Evolutionary conservation across 2,329 filamentous ascomycete species (phyloP).

Genomic region (Helotiales sp.): DNA sequence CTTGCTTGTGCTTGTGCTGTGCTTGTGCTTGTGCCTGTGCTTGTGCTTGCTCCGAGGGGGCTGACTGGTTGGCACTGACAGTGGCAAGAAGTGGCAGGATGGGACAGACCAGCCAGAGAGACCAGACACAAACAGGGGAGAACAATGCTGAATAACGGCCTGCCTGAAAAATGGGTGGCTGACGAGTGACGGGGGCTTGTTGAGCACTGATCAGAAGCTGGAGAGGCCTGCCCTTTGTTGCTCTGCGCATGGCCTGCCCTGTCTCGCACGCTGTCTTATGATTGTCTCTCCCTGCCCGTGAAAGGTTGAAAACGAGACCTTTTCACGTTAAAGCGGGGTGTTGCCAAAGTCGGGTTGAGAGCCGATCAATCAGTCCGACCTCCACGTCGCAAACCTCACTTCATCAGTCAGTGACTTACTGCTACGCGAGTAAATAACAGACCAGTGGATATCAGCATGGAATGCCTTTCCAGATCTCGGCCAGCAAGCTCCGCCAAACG

Average conservation of each 20-base stretch:
- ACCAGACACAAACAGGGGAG: neutral
- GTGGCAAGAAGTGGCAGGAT: slow-evolving; percentile 8
- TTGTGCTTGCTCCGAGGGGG: slow-evolving; percentile 4
- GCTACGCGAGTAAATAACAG: neutral
- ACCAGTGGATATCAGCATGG: slow-evolving; percentile 1
- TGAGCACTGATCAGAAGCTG: slow-evolving; percentile 14
- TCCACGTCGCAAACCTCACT: neutral
- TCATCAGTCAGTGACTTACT: neutral
- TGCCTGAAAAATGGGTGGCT: slow-evolving; percentile 20
- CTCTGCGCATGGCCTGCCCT: neutral
- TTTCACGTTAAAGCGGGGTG: neutral
- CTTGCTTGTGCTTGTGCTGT: too few species aligned
- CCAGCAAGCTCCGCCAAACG: neutral
- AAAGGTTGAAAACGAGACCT: neutral
- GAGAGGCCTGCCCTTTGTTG: neutral
- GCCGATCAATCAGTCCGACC: neutral
- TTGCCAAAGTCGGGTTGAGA: neutral
- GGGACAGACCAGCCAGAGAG: neutral
- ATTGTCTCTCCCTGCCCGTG: neutral
- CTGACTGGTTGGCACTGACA: slow-evolving; percentile 7
- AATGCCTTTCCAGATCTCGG: slow-evolving; percentile 1
- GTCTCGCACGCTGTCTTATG: neutral
- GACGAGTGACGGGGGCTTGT: neutral
- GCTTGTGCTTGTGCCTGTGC: too few species aligned
- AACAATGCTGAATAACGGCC: slow-evolving; percentile 15